Conservation (phyloP, 2,329 filamentous ascomycete genomes). For the Alternaria sp. region DNA sequence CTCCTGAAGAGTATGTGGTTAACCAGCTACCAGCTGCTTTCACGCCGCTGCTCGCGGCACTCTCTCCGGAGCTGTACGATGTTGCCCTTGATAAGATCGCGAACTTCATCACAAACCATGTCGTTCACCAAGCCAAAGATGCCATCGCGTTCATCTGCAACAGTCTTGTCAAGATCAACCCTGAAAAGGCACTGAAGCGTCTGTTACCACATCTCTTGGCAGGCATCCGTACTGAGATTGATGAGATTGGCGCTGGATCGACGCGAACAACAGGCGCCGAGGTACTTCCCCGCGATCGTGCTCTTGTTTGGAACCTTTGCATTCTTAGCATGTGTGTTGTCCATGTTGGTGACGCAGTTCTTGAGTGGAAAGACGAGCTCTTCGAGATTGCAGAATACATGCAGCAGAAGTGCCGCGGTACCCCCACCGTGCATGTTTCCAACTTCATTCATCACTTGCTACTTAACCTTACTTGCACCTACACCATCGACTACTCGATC, state of each 20-base stretch:
- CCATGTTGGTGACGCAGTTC: conserved; percentile 87
- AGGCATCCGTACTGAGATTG: conserved; percentile 94
- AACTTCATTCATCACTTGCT: conserved; percentile 97
- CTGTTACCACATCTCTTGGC: conserved; percentile 89
- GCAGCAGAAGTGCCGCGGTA: conserved; percentile 92
- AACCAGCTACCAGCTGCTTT: conserved; percentile 93
- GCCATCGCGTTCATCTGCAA: conserved; percentile 99
- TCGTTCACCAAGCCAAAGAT: conserved; percentile 95
- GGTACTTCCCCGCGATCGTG: conserved; percentile 88
- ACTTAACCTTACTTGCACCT: conserved; percentile 92
- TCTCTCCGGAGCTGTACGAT: conserved; percentile 94
- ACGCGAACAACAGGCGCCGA: conserved; percentile 93
- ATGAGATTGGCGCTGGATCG: conserved; percentile 93
- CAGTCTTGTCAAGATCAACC: conserved; percentile 92
- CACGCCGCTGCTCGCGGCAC: conserved; percentile 84
- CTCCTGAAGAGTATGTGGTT: conserved; percentile 95
- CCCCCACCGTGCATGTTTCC: conserved; percentile 93
- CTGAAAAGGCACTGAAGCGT: conserved; percentile 88
- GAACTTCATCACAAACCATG: conserved; percentile 88
- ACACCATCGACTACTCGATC: conserved; percentile 85
- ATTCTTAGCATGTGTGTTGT: conserved; percentile 98
- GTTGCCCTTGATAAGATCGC: conserved; percentile 90
- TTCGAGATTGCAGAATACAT: conserved; percentile 93
- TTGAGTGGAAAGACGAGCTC: conserved; percentile 87
- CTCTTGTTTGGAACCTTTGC: conserved; percentile 94